Base-by-base conservation (phyloP, 2,329 filamentous ascomycete species). In the Alternaria solani region DNA sequence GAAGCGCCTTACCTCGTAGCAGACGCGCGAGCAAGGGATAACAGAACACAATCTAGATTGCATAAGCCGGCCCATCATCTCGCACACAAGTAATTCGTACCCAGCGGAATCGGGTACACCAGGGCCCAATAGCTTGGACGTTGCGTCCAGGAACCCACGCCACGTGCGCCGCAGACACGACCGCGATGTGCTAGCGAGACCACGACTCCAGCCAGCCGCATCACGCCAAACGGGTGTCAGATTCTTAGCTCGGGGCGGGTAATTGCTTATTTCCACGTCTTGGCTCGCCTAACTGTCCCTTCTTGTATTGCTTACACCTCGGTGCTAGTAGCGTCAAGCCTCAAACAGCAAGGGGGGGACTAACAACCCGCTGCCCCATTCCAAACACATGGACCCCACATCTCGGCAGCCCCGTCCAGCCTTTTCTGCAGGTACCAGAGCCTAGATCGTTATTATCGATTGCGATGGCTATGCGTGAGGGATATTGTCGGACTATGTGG, bases 391-490 rank as follows among this genome's bases (percentile, higher is more conserved):
- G 4, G 12, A 23, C 38, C 38, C 38, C 11, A 23, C 38, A 41
- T 23, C 9, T 41, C 18, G 38, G 38, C 38, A 41, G 38, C 38
- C 38, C 38, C 38, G 38, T 41, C 38, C 38, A 41, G 38, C 38
- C 38, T 23, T 9, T 41, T 4, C 18, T 23, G 18, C 38, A 41
- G 38, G 38, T 23, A 41, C 18, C n/a, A 41, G 16, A 7, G 38
- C 12, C 38, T 41, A 41, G 38, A 41, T 23, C 18, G 2, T 6
- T n/a, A 5, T 20, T 39, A 39, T 41, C 38, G 18, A 41, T 41
- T 41, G 18, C 18, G 9, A 41, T 41, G 6, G 5, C 18, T 12
- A 14, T 12, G 18, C 18, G 18, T 9, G 9, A 41, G 3, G 23
- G 38, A 23, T 4, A 14, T 41, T 23, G 9, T 41, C 11, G 38